These are phyloP conservation scores for Lichenothelia convexa DNA, from an alignment of 495 filamentous ascomycete species.

Conservation along the genomic window DNA sequence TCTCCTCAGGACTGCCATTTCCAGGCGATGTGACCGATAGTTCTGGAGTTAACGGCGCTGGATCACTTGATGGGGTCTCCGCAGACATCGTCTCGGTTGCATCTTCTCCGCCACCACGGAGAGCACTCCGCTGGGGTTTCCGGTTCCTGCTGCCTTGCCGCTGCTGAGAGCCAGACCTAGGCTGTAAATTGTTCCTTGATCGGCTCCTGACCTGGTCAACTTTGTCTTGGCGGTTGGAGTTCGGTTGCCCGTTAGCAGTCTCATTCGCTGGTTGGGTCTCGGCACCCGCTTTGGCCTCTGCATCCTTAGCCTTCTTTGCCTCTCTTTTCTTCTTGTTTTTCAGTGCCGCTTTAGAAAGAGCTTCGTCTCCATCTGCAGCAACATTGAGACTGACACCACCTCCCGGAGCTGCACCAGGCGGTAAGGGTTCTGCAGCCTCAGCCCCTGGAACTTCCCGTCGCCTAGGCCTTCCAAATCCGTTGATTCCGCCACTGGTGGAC, in stretches of 20 bases:
- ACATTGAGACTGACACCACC: constrained; percentile 45
- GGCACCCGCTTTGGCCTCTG: constrained; percentile 33
- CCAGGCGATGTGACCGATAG: constrained; percentile 29
- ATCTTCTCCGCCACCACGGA: background rate
- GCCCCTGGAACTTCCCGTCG: constrained; percentile 67
- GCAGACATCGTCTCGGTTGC: too few relatives aligned
- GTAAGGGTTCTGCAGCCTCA: constrained; percentile 38
- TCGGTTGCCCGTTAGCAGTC: constrained; percentile 10
- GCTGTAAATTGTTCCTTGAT: too few relatives aligned
- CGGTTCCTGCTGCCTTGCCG: background rate
- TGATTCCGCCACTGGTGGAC: constrained; percentile 32
- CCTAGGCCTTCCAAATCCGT: constrained; percentile 61
- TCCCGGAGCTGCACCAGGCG: constrained; percentile 49
- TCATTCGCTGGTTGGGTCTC: constrained; percentile 19
- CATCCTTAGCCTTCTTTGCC: constrained; percentile 81
- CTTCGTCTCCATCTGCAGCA: constrained; percentile 38
- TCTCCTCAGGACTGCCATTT: constrained; percentile 40
- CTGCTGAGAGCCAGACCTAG: too few relatives aligned
- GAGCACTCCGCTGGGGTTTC: background rate
- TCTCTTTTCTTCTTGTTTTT: constrained; percentile 99
- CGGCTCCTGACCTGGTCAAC: too few relatives aligned
- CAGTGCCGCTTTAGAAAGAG: constrained; percentile 67
- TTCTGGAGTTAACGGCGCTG: constrained; percentile 18
- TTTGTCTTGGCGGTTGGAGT: background rate
- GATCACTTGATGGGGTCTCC: background rate